Base-by-base conservation (phyloP, 768 basidiomycete species). In the Phlebiopsis flavidoalba region DNA sequence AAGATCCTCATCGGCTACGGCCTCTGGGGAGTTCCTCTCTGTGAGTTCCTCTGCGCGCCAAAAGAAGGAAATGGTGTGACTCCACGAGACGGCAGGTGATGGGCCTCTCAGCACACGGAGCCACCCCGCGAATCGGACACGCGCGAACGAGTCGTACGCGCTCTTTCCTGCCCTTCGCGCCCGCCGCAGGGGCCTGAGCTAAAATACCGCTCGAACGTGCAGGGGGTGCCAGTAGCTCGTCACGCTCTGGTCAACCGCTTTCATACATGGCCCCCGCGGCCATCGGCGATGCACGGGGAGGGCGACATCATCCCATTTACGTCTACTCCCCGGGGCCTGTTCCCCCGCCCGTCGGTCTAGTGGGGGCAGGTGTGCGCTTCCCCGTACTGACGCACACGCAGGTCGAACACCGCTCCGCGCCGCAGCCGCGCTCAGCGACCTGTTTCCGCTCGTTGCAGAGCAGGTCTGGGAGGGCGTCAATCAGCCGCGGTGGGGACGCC, bases 1-100 rank as follows among this genome's bases (percentile, higher is more conserved):
- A 83, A 81, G 64, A 77, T 84, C 17, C 68, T 85, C 26, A 75
- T 85, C n/a, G 83, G 84, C n/a, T 78, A 85, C 65, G 71, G 74
- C 35, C 67, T 84, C 19, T 84, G 83, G 83, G n/a, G 72, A 75
- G 46, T 79, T 81, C 63, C 70, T 84, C 60, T 83, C 82, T 50
- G 83, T 81, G 64, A 53, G 76, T n/a, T 71, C 54, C 52, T 47
- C n/a, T n/a, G n/a, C 17, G 43, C 24, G 10, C 57, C 52, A 49
- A 40, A 8, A 48, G 26, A 21, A 4, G 11, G 10, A 14, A 64
- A 85, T 85, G n/a, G n/a, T n/a, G n/a, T 80, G n/a, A 78, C 14
- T 31, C n/a, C 26, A 31, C 26, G 26, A 31, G 26, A 6, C 26
- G 26, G 26, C 26, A 31, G 26, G 26, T 31, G 3, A 31, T 31